Base-by-base conservation (phyloP, 2,329 filamentous ascomycete species). In the Volutella citrinella region DNA sequence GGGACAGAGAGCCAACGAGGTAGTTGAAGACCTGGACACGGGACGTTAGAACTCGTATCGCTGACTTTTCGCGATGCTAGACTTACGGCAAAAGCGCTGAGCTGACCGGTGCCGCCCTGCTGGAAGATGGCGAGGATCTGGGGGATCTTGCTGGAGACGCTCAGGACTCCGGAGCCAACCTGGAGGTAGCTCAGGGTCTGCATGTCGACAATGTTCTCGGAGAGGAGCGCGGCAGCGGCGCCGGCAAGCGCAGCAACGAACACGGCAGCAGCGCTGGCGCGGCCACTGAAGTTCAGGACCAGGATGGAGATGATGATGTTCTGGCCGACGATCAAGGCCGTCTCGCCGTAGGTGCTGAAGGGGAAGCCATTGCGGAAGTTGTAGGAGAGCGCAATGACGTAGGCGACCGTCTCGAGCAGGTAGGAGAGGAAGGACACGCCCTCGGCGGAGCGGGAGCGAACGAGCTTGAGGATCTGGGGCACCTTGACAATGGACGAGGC, bases 311-410 rank as follows among this genome's bases (percentile, higher is more conserved):
- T 95, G 40, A 89, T 78, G 26, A 97, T 78, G 64, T 98, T 95
- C 70, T 98, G 93, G 39, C 83, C 81, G 30, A 93, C 76, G 51
- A 98, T 96, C 55, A 97, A 72, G 22, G 86, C 89, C 18, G 88
- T 91, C 76, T 98, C 93, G 62, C 93, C 93, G 61, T 86, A 98
- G 10, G 93, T 98, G 74, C 84, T 94, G 67, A 98, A 96, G 4
- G 93, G 91, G 52, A 95, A 96, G 16, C 81, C 82, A 55, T 89
- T 87, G 58, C 93, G 87, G 47, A 87, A 74, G 62, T 95, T 95
- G 72, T 98, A 98, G 32, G 87, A 86, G 48, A 98, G 78, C 6
- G 82, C 84, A 64, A 96, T 94, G 53, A 96, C 74, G 66, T 94
- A 91, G 38, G 84, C 80, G 36, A 78, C 74, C 8, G 89, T 96